Conservation (phyloP, 139 green algal genomes). For the Parachlorella kessleri region DNA sequence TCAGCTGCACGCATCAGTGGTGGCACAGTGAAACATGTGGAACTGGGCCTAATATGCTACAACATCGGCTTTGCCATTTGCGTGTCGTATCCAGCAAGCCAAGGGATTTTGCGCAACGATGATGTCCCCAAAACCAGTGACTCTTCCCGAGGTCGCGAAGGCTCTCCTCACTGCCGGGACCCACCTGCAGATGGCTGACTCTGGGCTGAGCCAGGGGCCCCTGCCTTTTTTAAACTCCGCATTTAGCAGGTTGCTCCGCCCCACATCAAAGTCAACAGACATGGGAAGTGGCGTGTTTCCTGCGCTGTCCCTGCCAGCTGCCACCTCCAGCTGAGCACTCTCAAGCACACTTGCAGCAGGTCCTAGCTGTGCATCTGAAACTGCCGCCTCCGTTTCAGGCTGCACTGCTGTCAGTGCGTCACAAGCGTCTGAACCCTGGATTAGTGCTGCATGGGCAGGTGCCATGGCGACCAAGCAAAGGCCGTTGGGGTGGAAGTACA, state of each 20-base stretch:
- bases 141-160: neutral
- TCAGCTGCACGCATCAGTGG: neutral
- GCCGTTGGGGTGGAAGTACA: neutral
- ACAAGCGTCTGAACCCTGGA: neutral
- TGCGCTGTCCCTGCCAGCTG: too few relatives aligned
- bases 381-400: neutral
- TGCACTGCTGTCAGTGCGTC: neutral
- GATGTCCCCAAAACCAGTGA: neutral
- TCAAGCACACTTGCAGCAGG: neutral
- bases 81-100: neutral
- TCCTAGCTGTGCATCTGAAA: neutral
- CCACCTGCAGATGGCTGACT: neutral
- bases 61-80: neutral
- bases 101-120: neutral
- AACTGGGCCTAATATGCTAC: neutral
- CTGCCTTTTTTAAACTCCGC: conserved; percentile 13
- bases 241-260: neutral
- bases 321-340: too few relatives aligned
- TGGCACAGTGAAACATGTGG: neutral
- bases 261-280: neutral
- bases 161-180: neutral
- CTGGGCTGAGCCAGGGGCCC: neutral
- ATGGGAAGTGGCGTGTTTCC: too few relatives aligned
- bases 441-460: conserved; percentile 1
- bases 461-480: neutral